phyloP scores from a whole-genome alignment of 108 stramenopile species.

The Nitzschia sp. region DNA sequence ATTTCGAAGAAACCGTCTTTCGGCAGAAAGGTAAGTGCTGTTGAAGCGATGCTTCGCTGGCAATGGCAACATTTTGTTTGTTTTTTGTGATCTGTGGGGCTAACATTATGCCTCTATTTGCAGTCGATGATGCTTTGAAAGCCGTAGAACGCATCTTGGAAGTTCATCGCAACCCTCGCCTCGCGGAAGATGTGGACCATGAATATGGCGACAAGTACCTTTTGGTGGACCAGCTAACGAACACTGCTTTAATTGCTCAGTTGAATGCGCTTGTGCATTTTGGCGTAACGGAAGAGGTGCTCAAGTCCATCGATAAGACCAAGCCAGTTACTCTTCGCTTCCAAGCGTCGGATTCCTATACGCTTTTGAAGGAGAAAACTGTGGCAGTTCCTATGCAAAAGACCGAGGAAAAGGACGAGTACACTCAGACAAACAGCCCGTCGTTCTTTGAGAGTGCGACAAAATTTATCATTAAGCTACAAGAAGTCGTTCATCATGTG shows the following conservation, averaged over 20 bases:
- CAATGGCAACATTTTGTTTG: neutral
- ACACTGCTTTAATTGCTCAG: conserved; percentile 60
- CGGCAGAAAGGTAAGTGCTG: neutral
- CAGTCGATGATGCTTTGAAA: conserved; percentile 34
- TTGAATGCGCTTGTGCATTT: conserved; percentile 63
- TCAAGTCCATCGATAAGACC: conserved; percentile 8
- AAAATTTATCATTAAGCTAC: too few relatives aligned
- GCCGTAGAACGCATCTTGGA: conserved; percentile 42
- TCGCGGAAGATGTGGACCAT: conserved; percentile 51
- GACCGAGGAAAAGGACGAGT: neutral
- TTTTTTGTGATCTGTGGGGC: neutral
- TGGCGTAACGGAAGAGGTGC: conserved; percentile 48
- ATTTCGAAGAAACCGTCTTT: neutral
- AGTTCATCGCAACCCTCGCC: conserved; percentile 30
- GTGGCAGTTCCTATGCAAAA: conserved; percentile 14
- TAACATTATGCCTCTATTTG: too few relatives aligned
- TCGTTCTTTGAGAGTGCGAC: neutral
- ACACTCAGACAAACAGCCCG: neutral
- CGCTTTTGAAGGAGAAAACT: conserved; percentile 49
- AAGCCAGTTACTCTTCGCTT: conserved; percentile 58
- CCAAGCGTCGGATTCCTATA: conserved; percentile 28
- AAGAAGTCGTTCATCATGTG: conserved; percentile 29
- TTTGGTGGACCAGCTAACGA: conserved; percentile 59
- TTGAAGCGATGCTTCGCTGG: too few relatives aligned
- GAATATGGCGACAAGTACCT: conserved; percentile 70